A percentile compares a stretch with the other conserved stretches of the same genome.
Evolutionary conservation across 768 basidiomycete genomes (phyloP).

Genomic region (Termitomyces sp.): DNA sequence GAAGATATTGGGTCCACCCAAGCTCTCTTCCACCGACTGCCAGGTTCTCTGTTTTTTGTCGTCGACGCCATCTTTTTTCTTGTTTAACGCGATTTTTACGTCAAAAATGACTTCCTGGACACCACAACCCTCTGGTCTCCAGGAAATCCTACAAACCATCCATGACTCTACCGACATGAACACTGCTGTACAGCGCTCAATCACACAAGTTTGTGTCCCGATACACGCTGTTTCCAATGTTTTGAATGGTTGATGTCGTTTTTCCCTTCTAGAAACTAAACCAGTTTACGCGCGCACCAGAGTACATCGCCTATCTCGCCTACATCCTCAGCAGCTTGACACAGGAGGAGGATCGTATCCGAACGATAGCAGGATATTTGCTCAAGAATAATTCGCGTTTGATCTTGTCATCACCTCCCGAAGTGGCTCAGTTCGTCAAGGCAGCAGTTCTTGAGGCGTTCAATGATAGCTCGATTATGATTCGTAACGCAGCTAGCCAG

Average conservation of each 20-base stretch:
- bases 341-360: slow-evolving; percentile 85
- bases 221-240: slow-evolving; percentile 14
- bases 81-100: slow-evolving; percentile 32
- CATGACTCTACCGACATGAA: slow-evolving; percentile 83
- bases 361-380: slow-evolving; percentile 93
- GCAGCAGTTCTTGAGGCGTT: slow-evolving; percentile 76
- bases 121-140: slow-evolving; percentile 79
- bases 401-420: slow-evolving; percentile 60
- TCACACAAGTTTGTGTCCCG: slow-evolving; percentile 63
- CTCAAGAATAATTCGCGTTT: slow-evolving; percentile 93
- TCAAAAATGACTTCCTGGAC: slow-evolving; percentile 68
- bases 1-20: slow-evolving; percentile 15
- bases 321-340: slow-evolving; percentile 83
- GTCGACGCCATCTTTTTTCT: slow-evolving; percentile 15
- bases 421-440: slow-evolving; percentile 72
- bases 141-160: slow-evolving; percentile 89
- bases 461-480: slow-evolving; percentile 74
- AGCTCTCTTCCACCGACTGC: slow-evolving; percentile 15
- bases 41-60: slow-evolving; percentile 18
- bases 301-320: slow-evolving; percentile 94
- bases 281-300: slow-evolving; percentile 79
- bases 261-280: slow-evolving; percentile 66
- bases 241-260: slow-evolving; percentile 15
- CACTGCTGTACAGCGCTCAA: slow-evolving; percentile 68
- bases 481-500: slow-evolving; percentile 91